Percentiles rank a stretch among this genome's conserved stretches.
Evolutionary conservation across 2,329 filamentous ascomycete species (phyloP).

Genomic region (Calycina herbarum): DNA sequence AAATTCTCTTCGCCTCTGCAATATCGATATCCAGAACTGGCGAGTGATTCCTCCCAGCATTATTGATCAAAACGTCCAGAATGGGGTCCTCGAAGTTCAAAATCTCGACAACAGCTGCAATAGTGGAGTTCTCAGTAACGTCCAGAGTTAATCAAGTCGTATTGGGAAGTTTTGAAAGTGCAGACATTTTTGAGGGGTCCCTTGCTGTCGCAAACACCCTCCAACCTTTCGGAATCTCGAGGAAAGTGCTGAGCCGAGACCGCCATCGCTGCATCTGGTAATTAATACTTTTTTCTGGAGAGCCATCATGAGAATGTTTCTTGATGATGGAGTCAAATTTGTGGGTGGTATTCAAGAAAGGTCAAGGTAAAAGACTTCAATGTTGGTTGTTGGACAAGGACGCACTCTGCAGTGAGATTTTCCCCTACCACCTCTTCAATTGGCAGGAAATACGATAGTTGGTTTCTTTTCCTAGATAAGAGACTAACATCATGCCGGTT

Average conservation of each 20-base stretch:
- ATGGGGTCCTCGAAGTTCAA: not conserved
- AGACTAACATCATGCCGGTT: too few species aligned
- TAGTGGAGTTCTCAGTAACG: not conserved
- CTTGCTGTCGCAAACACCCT: not conserved
- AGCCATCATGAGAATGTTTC: too few species aligned
- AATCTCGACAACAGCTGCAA: not conserved
- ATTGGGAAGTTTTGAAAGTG: not conserved
- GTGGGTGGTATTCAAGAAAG: too few species aligned
- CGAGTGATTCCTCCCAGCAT: not conserved
- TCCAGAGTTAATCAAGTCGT: not conserved
- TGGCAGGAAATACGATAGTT: too few species aligned
- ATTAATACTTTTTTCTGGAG: not conserved
- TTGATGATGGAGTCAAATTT: too few species aligned
- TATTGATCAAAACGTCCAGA: not conserved
- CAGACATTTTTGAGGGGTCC: not conserved
- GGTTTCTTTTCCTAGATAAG: too few species aligned
- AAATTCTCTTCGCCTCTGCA: not conserved
- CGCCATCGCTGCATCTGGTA: not conserved
- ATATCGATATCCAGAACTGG: constrained; percentile 2
- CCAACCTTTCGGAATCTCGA: not conserved
- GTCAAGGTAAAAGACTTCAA: too few species aligned
- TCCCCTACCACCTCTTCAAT: too few species aligned
- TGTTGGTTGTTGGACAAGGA: too few species aligned
- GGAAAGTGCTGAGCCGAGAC: not conserved
- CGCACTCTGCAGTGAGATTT: too few species aligned